Base-by-base conservation (phyloP, 1,139 yeast species). In the Taiozyma onychis region DNA sequence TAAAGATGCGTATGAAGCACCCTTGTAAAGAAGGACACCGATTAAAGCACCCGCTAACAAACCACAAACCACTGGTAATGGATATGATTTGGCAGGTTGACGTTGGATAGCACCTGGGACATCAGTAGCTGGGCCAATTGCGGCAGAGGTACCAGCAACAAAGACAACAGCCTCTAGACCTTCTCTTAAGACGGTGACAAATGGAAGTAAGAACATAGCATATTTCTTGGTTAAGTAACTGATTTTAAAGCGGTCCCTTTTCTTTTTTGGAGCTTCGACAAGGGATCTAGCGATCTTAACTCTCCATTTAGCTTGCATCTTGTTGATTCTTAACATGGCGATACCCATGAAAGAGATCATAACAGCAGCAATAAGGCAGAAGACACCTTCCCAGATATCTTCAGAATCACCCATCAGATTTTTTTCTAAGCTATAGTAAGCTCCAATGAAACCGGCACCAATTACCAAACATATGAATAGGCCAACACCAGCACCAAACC, bases 101-200 rank as follows among this genome's bases (percentile, higher is more conserved):
- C 9, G 16, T 3, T n/a, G 35, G 18, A 32, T 32, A 32, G 35
- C 35, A 14, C 41, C 73, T 73, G 27, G 78, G 69, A 51, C 72
- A n/a, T 32, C 35, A 32, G 35, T 18, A 32, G 35, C 35, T 14
- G 42, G 73, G 50, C 52, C 51, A 2, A 81, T 74, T 21, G 77
- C 69, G 46, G 83, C 72, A 57, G 96, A 95, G 43, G 90, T 88
- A 62, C 96, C 96, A 43, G 96, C 96, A 51, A 89, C 85, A 63
- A 88, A 88, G 27, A 88, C 93, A 47, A 89, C 93, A 3, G 96
- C 96, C 72, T 89, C 97, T 57, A 89, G 74, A 56, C 96, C 97
- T 75, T 89, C 96, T 73, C 96, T 81, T 54, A 89, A 74, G 47
- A 89, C 85, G 21, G 97, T 89, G 59, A 89, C 76, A 58, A 86